phyloP scores from a whole-genome alignment of 768 basidiomycete species.

The Auriscalpium orientale region DNA sequence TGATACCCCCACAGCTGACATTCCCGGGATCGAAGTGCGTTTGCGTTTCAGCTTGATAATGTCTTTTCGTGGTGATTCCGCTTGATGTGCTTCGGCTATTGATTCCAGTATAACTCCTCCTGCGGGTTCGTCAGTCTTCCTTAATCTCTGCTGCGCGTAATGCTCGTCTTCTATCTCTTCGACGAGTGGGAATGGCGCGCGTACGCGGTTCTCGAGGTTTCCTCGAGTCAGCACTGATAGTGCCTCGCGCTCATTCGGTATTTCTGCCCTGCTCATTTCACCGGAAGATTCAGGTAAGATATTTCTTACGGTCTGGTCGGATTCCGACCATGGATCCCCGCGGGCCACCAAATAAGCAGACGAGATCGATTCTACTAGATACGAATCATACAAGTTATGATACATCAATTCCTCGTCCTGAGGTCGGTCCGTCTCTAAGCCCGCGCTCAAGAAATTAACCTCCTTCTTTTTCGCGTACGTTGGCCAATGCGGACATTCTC shows the following conservation, averaged over 20 bases:
- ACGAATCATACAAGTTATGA: slow-evolving; percentile 12
- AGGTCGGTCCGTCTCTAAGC: slow-evolving; percentile 13
- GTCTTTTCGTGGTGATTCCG: too few relatives aligned
- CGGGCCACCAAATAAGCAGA: neutral
- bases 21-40: neutral
- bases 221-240: too few relatives aligned
- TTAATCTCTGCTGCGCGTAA: neutral
- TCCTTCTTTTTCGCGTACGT: slow-evolving; percentile 10
- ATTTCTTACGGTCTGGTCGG: too few relatives aligned
- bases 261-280: too few relatives aligned
- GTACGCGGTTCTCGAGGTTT: neutral
- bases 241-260: too few relatives aligned
- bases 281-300: too few relatives aligned
- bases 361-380: neutral
- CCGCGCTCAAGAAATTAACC: slow-evolving; percentile 14
- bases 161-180: neutral
- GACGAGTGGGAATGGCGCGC: neutral
- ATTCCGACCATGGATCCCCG: too few relatives aligned
- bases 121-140: neutral
- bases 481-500: slow-evolving; percentile 22
- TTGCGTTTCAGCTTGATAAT: slow-evolving; percentile 19
- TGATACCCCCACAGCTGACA: neutral
- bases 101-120: neutral
- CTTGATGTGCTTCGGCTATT: too few relatives aligned
- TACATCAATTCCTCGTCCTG: slow-evolving; percentile 24